phyloP scores from a whole-genome alignment of 2,329 filamentous ascomycete species.

The Fusarium sp. region DNA sequence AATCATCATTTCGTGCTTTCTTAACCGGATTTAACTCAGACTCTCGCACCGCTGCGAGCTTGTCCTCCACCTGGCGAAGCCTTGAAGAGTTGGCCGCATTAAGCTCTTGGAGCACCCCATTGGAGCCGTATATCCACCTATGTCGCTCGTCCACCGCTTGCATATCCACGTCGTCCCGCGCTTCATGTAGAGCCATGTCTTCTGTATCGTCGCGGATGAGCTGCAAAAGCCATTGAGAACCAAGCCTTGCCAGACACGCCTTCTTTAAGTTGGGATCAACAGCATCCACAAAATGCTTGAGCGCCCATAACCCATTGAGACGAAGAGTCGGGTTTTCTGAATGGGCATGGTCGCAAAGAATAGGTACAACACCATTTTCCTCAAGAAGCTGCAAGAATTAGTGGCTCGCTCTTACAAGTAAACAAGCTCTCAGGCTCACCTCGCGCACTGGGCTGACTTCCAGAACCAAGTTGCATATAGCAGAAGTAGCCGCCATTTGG shows the following conservation, averaged over 20 bases:
- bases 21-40: constrained; percentile 74
- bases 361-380: constrained; percentile 77
- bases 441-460: constrained; percentile 93
- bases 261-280: constrained; percentile 79
- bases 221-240: constrained; percentile 81
- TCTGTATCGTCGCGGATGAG: constrained; percentile 75
- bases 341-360: constrained; percentile 85
- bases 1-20: constrained; percentile 79
- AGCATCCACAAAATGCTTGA: constrained; percentile 88
- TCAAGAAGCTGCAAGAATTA: constrained; percentile 70
- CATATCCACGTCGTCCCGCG: constrained; percentile 66
- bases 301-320: constrained; percentile 88
- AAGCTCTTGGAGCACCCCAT: constrained; percentile 49
- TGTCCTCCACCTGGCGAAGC: constrained; percentile 62
- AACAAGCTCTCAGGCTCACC: constrained; percentile 62
- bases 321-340: constrained; percentile 82
- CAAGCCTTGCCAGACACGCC: constrained; percentile 79
- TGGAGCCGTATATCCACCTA: constrained; percentile 50
- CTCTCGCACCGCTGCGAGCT: constrained; percentile 66
- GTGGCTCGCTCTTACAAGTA: neutral
- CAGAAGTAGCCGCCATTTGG: constrained; percentile 85
- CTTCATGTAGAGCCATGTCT: constrained; percentile 60
- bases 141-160: constrained; percentile 59
- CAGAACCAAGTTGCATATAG: constrained; percentile 84
- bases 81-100: constrained; percentile 54